phyloP scores from a whole-genome alignment of 371 early-diverging fungal genomes.

The Rhizopus arrhizus region DNA sequence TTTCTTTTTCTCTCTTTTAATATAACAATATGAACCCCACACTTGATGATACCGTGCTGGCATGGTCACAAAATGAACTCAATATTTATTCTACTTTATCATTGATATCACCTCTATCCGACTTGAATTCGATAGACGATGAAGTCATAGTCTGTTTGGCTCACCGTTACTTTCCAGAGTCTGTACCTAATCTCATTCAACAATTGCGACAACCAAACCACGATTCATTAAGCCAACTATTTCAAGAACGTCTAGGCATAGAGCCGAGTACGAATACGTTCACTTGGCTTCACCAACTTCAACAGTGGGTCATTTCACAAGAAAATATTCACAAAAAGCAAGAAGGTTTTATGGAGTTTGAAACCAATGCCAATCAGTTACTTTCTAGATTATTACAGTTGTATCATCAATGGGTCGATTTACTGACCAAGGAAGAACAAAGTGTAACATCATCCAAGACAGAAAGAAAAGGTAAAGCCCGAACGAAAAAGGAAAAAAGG shows the following conservation, averaged over 20 bases:
- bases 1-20: not conserved
- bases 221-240: not conserved
- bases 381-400: not conserved
- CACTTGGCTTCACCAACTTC: not conserved
- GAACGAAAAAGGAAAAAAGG: conserved; percentile 19
- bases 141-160: conserved; percentile 30
- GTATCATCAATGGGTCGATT: not conserved
- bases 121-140: conserved; percentile 2
- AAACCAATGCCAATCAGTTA: not conserved
- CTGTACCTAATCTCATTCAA: conserved; percentile 27
- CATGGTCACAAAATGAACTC: conserved; percentile 45
- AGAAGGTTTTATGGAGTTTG: not conserved
- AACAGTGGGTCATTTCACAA: not conserved
- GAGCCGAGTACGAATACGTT: not conserved
- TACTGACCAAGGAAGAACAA: not conserved
- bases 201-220: conserved; percentile 2
- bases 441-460: conserved; percentile 3
- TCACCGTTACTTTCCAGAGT: conserved; percentile 39
- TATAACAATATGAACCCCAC: not conserved
- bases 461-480: conserved; percentile 14
- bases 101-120: not conserved
- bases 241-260: not conserved
- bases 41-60: conserved; percentile 35
- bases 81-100: conserved; percentile 16
- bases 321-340: not conserved